Evolutionary conservation across 352 stramenopile species (phyloP), one percentile per base, ranked within the genome.

Genomic region (Globisporangium radiosum): DNA sequence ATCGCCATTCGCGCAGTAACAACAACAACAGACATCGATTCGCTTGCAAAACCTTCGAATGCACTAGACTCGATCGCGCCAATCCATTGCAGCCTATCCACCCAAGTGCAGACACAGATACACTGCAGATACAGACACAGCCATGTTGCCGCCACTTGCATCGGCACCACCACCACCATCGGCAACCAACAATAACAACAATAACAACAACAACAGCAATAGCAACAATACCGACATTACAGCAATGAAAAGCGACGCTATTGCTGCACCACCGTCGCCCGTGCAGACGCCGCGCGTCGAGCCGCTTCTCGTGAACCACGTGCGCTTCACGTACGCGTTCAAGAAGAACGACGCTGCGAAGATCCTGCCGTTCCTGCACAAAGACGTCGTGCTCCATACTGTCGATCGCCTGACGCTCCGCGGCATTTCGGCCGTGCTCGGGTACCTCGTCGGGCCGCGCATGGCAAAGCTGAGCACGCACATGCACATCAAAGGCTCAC

Each of bases 401-500:
- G 56, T 72, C 52, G 81, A 92, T 54, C 77, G 75, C 60, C 51
- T 57, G 15, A 47, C 56, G 0, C 64, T 85, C 38, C 56, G 81
- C 7, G 83, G 80, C 13, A 67, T 78, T 59, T 83, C 75, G 37
- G 79, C 81, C 45, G 83, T 90, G 61, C 74, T 92, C 43, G 83
- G 73, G 10, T 77, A 81, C 55, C 73, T 92, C 40, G 83, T 92
- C 13, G 83, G 81, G 1, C 57, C 70, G 50, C 73, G 76, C 54
- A 88, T 90, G 75, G 74, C 70, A 45, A 88, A 92, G 52, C 60
- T 89, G 50, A 90, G 80, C 66, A 61, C 69, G 36, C 79, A 86
- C 44, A 56, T 90, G 58, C 76, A 78, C 66, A 63, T 89, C 54
- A 88, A 88, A 56, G 81, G 76, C 53, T 73, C 68, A 11, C 74